Conservation (phyloP, 805 yeast species). For the Saturnispora sanitii region DNA sequence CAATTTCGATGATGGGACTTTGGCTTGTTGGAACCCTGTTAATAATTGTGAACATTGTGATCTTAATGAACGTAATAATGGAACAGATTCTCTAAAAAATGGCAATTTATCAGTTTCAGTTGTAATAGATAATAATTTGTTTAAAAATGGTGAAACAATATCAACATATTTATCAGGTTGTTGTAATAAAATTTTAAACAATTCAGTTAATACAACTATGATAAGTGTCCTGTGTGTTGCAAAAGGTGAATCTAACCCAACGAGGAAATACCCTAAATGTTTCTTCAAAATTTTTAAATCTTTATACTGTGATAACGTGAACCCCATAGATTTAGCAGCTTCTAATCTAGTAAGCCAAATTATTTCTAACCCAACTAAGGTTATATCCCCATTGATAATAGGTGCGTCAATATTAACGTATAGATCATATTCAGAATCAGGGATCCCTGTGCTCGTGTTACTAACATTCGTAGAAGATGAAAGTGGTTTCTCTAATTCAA, state of each 20-base stretch:
- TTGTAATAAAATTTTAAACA: conserved; percentile 22
- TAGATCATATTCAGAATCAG: conserved; percentile 42
- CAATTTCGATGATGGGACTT: conserved; percentile 54
- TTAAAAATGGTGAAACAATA: conserved; percentile 8
- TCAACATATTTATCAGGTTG: conserved; percentile 12
- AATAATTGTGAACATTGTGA: conserved; percentile 80
- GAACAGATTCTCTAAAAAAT: conserved; percentile 73
- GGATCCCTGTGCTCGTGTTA: conserved; percentile 28
- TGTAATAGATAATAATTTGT: conserved; percentile 6
- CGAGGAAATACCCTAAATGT: conserved; percentile 2
- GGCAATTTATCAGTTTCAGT: conserved; percentile 28
- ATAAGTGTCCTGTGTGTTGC: conserved; percentile 73
- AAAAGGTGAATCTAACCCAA: conserved; percentile 47
- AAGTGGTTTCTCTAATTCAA: conserved; percentile 5
- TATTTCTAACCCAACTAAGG: conserved; percentile 67
- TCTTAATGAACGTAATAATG: conserved; percentile 74
- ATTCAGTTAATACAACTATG: conserved; percentile 65
- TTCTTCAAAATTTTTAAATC: conserved; percentile 27
- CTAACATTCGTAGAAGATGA: not conserved
- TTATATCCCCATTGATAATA: conserved; percentile 81
- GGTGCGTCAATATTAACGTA: conserved; percentile 89
- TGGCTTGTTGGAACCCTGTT: conserved; percentile 67
- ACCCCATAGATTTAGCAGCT: conserved; percentile 70
- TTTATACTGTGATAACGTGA: conserved; percentile 42
- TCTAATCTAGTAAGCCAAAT: conserved; percentile 67